Evolutionary conservation across 257 asterid genomes (phyloP), one percentile per base, ranked within the genome.

Genomic region (Solanum virginianum): DNA sequence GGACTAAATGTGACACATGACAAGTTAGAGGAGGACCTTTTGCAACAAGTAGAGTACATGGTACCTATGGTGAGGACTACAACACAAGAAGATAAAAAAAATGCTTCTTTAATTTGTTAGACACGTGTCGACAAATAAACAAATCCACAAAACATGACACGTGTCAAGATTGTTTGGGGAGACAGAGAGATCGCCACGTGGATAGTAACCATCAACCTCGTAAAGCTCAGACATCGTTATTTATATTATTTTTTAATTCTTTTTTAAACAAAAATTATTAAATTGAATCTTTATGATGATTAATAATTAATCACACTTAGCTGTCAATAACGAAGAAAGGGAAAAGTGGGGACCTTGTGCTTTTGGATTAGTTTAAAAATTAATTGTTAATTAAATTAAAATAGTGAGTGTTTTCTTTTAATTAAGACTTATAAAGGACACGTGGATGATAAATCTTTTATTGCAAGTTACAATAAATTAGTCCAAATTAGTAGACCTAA

Each of bases 131-230:
- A 1, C 10, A 51, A 68, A 43, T 18, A 7, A 65, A 39, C 59
- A 75, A 85, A 57, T 80, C 51, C 8, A 49, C 20, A 26, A 1
- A 36, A 55, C 62, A 2, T 3, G 80, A 87, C 85, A 86, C 89
- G 90, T 86, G 87, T 83, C 80, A 2, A 20, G 24, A 10, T 84
- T 0, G 43, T 36, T 80, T 47, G 81, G 49, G 77, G 60, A 62
- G 39, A 84, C 32, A n/a, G n/a, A 7, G 18, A 3, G 79, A 12
- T 11, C 12, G 87, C 55, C 90, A 87, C 91, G 86, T 87, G 89
- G 88, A 43, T 18, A n/a, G 56, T 57, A 66, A 66, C 39, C 49
- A 57, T 87, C 84, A 81, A 88, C 90, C 89, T 89, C 85, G 85
- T 75, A 87, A 87, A 83, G 87, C 81, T 84, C 84, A 84, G 75